A percentile compares a stretch with the other conserved stretches of the same genome.
Conservation (phyloP, 73 alveolate genomes). For the Paramecium primaurelia region DNA sequence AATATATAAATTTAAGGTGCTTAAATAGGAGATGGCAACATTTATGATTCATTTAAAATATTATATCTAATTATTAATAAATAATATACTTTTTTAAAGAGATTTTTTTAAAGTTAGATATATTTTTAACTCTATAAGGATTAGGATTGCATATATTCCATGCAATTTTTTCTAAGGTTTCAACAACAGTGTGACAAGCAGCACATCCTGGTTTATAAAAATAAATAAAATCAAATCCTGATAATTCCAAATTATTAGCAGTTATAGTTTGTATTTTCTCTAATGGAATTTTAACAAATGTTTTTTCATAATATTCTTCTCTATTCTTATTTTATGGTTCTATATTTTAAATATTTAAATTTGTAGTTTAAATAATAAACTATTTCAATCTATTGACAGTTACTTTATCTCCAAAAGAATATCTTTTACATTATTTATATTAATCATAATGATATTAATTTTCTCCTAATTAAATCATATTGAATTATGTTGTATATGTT, state of each 20-base stretch:
- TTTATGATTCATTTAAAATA: constrained; percentile 12
- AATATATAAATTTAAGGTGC: background rate
- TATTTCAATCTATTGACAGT: background rate
- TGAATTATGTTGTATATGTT: background rate
- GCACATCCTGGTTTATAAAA: constrained; percentile 21
- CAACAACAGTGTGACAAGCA: background rate
- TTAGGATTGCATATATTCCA: background rate
- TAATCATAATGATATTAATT: background rate
- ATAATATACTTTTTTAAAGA: background rate
- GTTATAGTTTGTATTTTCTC: background rate
- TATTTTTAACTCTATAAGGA: background rate
- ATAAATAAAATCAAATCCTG: constrained; percentile 6
- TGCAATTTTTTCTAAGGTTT: background rate
- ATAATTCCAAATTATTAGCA: background rate
- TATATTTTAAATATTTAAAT: background rate
- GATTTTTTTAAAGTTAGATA: background rate
- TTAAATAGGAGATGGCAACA: background rate
- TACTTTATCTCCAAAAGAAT: background rate
- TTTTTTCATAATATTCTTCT: constrained; percentile 23
- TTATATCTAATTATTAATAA: background rate
- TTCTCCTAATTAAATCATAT: background rate
- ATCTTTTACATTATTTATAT: background rate
- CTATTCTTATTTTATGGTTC: background rate
- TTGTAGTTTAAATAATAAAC: background rate
- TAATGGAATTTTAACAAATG: background rate